phyloP scores from a whole-genome alignment of 1,284 basidiomycete species.

The Agaricales sp. region DNA sequence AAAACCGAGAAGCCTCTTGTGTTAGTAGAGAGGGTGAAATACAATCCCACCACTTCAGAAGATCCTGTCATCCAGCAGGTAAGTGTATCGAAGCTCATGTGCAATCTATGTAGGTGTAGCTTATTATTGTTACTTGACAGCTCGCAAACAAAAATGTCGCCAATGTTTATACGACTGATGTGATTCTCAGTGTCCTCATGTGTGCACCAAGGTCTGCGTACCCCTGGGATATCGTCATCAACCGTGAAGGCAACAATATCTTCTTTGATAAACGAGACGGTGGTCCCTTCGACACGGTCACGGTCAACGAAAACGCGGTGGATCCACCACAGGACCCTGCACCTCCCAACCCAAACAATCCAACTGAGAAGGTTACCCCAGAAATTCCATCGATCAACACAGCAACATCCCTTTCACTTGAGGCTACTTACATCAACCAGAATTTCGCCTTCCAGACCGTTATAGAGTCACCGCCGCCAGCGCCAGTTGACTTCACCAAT shows the following conservation, averaged over 20 bases:
- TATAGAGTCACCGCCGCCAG: constrained; percentile 56
- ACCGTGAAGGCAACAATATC: constrained; percentile 86
- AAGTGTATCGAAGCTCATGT: constrained; percentile 13
- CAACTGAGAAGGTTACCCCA: constrained; percentile 52
- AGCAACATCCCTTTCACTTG: constrained; percentile 87
- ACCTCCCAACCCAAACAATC: constrained; percentile 69
- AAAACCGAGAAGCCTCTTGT: constrained; percentile 88
- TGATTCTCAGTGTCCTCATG: constrained; percentile 95
- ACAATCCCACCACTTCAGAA: constrained; percentile 95
- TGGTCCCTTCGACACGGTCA: constrained; percentile 94
- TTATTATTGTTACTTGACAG: constrained; percentile 25
- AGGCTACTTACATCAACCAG: constrained; percentile 99
- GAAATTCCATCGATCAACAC: constrained; percentile 84
- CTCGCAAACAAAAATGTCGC: constrained; percentile 73
- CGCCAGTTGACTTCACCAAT: constrained; percentile 63
- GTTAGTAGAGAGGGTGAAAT: constrained; percentile 90
- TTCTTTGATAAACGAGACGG: constrained; percentile 99
- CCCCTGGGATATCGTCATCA: constrained; percentile 98
- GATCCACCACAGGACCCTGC: constrained; percentile 89
- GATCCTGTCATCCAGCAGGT: constrained; percentile 92
- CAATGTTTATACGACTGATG: constrained; percentile 90
- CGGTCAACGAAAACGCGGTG: constrained; percentile 97
- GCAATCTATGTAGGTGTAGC: constrained; percentile 8
- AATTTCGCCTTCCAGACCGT: constrained; percentile 98
- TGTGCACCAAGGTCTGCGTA: constrained; percentile 91